Evolutionary conservation across 495 filamentous ascomycete species (phyloP), one percentile per base, ranked within the genome.

Genomic region (Aspergillus taichungensis): DNA sequence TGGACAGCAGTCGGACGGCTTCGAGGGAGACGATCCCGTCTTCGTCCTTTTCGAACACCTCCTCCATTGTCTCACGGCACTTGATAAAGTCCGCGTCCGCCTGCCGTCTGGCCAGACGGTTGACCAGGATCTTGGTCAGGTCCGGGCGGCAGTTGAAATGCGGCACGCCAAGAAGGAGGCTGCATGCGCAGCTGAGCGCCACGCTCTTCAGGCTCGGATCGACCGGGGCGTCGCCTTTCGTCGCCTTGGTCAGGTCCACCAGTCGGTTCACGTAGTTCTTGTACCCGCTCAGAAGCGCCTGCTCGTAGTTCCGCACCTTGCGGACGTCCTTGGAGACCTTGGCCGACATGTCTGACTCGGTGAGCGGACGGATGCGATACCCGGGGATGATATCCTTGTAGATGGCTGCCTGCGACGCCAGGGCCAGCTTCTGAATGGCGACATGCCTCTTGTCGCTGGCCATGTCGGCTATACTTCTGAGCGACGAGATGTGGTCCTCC

Each of bases 101-200:
- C 18, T 72, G 75, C 51, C 74, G 78, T 28, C 64, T 70, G 53
- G 87, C 86, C 7, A 97, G 72, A 42, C 89, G 90, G 51, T 83
- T 81, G 30, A 95, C 79, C 30, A 98, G 56, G 34, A 97, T 88
- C 66, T 85, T 85, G 32, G 97, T 63, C 27, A 98, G 68, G 29
- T 97, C 94, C 28, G 71, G 73, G 6, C 94, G 77, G 64, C 92
- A 95, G 66, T 98, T 98, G 77, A 98, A 98, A 67, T 98, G 94
- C 8, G 92, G 87, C 5, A 95, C 87, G 1, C 80, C 68, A 9
- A 77, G 69, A 30, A 98, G 68, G 12, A 97, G 74, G 28, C 70
- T 80, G 57, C 87, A 91, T 6, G 84, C 85, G 60, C 94, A 97
- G 12, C 77, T 80, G 40, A 95, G 84, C 2, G 92, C 92, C 10